These are phyloP conservation scores for Meira nashicola DNA, from an alignment of 1,284 basidiomycete species.

Conservation along the genomic window DNA sequence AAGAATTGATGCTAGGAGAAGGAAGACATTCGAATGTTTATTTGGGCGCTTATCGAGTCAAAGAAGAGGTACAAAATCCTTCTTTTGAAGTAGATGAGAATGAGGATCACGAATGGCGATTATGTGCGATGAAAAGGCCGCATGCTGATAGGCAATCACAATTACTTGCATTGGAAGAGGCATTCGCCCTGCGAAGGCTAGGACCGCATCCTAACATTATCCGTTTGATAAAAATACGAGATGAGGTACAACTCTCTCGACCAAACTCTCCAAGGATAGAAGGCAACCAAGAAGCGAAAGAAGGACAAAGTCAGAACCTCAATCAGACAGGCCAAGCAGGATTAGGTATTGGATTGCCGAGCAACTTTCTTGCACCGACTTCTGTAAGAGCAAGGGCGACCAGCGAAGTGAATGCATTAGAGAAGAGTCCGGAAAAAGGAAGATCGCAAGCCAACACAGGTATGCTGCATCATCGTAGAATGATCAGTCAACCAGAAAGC, in stretches of 20 bases:
- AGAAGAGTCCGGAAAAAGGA: no score
- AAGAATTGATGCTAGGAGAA: constrained; percentile 43
- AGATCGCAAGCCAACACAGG: neutral
- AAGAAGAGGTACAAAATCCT: neutral
- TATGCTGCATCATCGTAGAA: constrained; percentile 1
- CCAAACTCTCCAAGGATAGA: neutral
- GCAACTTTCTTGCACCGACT: neutral
- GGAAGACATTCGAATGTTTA: constrained; percentile 47
- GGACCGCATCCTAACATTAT: constrained; percentile 46
- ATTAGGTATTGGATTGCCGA: neutral
- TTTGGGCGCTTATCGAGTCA: constrained; percentile 33
- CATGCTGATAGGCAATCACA: constrained; percentile 47
- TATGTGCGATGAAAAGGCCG: constrained; percentile 50
- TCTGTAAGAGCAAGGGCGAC: neutral
- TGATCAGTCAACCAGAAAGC: neutral
- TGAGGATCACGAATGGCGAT: constrained; percentile 23
- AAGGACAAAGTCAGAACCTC: neutral
- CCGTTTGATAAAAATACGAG: constrained; percentile 40
- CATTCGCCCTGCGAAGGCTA: constrained; percentile 44
- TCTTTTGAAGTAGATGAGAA: neutral
- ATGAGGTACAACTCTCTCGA: constrained; percentile 29
- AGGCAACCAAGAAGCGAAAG: neutral
- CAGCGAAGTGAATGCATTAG: neutral
- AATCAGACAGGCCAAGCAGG: neutral
- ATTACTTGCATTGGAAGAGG: constrained; percentile 47